Conservation (phyloP, 2,329 filamentous ascomycete genomes). For the Coniochaeta sp. region DNA sequence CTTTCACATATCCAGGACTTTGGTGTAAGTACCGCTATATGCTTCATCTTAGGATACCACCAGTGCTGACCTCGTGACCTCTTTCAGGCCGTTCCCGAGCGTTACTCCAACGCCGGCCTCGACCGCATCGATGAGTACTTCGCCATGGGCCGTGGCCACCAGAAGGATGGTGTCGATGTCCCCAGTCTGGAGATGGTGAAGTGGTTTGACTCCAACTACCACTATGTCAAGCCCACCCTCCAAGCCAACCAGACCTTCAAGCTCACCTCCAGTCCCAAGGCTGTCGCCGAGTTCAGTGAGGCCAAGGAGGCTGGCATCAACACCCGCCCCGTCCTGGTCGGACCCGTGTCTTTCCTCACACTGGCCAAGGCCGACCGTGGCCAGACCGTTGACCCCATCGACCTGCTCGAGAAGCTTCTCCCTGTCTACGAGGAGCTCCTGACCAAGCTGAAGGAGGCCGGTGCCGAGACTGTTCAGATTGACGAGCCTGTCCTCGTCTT, state of each 20-base stretch:
- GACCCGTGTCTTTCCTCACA: slow-evolving; percentile 94
- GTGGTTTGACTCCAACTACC: slow-evolving; percentile 99
- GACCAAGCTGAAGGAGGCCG: slow-evolving; percentile 86
- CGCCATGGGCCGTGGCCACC: slow-evolving; percentile 97
- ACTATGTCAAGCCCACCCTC: slow-evolving; percentile 99
- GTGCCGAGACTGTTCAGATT: slow-evolving; percentile 94
- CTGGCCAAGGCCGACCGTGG: slow-evolving; percentile 97
- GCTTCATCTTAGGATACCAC: not conserved
- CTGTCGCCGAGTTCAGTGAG: slow-evolving; percentile 88
- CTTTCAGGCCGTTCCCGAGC: slow-evolving; percentile 73
- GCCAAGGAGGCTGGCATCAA: slow-evolving; percentile 92
- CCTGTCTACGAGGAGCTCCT: slow-evolving; percentile 94
- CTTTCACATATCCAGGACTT: slow-evolving; percentile 98
- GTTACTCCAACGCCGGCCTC: slow-evolving; percentile 87
- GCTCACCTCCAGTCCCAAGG: slow-evolving; percentile 82
- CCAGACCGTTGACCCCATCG: slow-evolving; percentile 87
- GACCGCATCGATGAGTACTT: slow-evolving; percentile 94
- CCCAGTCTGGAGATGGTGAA: slow-evolving; percentile 98
- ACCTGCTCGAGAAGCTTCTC: slow-evolving; percentile 85
- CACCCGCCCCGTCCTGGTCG: slow-evolving; percentile 91
- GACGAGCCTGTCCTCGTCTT: slow-evolving; percentile 97
- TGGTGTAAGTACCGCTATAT: slow-evolving; percentile 54
- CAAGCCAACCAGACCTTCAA: slow-evolving; percentile 97
- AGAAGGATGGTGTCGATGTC: slow-evolving; percentile 90
- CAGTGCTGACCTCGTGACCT: slow-evolving; percentile 10